Evolutionary conservation across 176 grass and related monocot genomes (phyloP).

Genomic region (Carex parvula): DNA sequence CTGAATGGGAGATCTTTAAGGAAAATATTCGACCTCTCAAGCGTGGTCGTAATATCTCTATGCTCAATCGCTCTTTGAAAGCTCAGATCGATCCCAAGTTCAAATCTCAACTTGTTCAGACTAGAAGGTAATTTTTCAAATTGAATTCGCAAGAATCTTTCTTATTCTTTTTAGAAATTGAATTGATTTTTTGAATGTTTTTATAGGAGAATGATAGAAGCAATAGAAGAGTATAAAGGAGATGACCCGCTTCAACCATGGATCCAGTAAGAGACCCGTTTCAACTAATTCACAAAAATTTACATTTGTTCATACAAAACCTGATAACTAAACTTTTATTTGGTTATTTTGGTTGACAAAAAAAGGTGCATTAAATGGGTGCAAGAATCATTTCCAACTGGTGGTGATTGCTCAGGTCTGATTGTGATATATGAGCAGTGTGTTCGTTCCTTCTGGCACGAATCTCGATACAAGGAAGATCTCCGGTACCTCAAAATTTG

Average conservation of each 20-base stretch:
- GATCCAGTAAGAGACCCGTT: constrained; percentile 54
- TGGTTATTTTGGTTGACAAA: neutral
- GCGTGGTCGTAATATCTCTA: constrained; percentile 73
- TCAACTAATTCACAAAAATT: neutral
- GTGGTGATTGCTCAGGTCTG: constrained; percentile 80
- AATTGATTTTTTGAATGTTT: neutral
- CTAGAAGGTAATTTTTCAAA: constrained; percentile 35
- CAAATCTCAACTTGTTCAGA: constrained; percentile 50
- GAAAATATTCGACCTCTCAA: constrained; percentile 95
- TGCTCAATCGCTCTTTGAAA: constrained; percentile 75
- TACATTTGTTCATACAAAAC: neutral
- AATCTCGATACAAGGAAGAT: constrained; percentile 73
- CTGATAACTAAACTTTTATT: neutral
- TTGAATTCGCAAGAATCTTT: neutral
- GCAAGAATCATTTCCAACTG: constrained; percentile 86
- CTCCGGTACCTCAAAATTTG: constrained; percentile 97
- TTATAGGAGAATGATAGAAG: constrained; percentile 77
- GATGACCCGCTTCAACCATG: constrained; percentile 84
- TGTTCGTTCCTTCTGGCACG: constrained; percentile 80
- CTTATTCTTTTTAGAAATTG: constrained; percentile 3
- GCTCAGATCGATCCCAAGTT: constrained; percentile 37
- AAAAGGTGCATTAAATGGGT: constrained; percentile 95
- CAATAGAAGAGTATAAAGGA: constrained; percentile 70
- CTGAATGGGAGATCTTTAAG: constrained; percentile 81
- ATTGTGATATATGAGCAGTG: constrained; percentile 96